Base-by-base conservation (phyloP, 2,329 filamentous ascomycete genomes). In the Calonectria pseudoturangicola region DNA sequence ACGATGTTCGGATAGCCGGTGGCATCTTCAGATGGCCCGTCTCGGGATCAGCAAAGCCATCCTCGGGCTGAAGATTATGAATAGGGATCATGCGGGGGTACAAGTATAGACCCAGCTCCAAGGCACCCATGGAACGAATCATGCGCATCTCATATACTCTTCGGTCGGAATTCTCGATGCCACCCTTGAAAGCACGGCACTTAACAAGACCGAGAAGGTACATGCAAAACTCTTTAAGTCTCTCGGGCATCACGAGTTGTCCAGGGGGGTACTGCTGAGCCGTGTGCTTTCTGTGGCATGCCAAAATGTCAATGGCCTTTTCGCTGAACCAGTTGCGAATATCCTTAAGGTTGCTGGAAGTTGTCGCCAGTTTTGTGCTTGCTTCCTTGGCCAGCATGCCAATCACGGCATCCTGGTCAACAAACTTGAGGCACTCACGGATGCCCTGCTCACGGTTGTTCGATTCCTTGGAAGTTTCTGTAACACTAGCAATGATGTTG, bases 161-260 rank as follows among this genome's bases (percentile, higher is more conserved):
- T 74, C 97, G 92, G 84, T 99, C 97, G 12, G 94, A 95, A 43
- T 95, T 94, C 84, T 99, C 97, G 76, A 93, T 92, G 71, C 96
- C 96, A 65, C 94, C 94, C 87, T 98, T 98, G 87, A 98, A 95
- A 3, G 96, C 96, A 71, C 97, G 92, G 70, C 92, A 96, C 84
- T 99, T 99, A 82, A 98, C 86, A 75, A 98, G 87, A 60, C 94
- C 93, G 12, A 99, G 92, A 85, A 97, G 94, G 84, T 97, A 98
- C 95, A 99, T 98, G 80, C 94, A 92, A 79, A 98, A 96, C 82
- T 99, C 97, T 83, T 98, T 98, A 36, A 99, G 90, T 77, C 96
- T 94, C 85, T 99, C 97, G 0, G 97, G 97, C 85, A 99, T 92
- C 36, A 99, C 95, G 36, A 99, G 91, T 84, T 99, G 96, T 6